These are phyloP conservation scores for Mycena alexandri DNA, from an alignment of 768 basidiomycete species.

Conservation along the genomic window DNA sequence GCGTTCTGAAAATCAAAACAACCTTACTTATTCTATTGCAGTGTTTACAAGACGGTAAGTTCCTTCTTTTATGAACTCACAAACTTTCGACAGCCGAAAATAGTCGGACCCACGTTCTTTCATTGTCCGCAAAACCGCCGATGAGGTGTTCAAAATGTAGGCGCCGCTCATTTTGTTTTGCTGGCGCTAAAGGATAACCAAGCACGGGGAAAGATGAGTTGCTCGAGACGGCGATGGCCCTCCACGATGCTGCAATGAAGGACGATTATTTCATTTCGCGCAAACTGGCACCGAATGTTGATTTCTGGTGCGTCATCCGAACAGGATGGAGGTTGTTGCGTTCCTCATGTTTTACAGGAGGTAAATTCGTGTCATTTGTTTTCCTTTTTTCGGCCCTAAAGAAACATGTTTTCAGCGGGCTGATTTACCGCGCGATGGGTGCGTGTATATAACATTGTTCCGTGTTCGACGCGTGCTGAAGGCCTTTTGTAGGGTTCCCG, in stretches of 20 bases:
- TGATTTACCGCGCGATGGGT: slow-evolving; percentile 96
- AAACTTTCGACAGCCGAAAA: neutral
- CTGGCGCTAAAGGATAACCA: slow-evolving; percentile 10
- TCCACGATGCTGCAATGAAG: slow-evolving; percentile 90
- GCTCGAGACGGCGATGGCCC: slow-evolving; percentile 88
- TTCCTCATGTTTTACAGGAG: slow-evolving; percentile 61
- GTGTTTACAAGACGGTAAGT: slow-evolving; percentile 81
- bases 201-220: slow-evolving; percentile 90
- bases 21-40: slow-evolving; percentile 35
- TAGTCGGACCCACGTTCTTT: slow-evolving; percentile 93
- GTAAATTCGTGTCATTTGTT: slow-evolving; percentile 44
- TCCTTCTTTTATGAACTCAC: too few species aligned
- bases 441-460: slow-evolving; percentile 40
- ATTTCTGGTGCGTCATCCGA: slow-evolving; percentile 80
- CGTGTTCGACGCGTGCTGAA: slow-evolving; percentile 14
- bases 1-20: slow-evolving; percentile 23
- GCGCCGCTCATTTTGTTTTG: slow-evolving; percentile 42
- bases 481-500: slow-evolving; percentile 76
- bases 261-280: slow-evolving; percentile 91
- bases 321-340: neutral
- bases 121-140: slow-evolving; percentile 90
- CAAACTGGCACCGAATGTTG: slow-evolving; percentile 89
- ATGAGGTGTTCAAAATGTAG: slow-evolving; percentile 91
- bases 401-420: slow-evolving; percentile 62
- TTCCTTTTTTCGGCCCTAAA: slow-evolving; percentile 18